phyloP scores from a whole-genome alignment of 2,329 filamentous ascomycete species.

The Colletotrichum sp. region DNA sequence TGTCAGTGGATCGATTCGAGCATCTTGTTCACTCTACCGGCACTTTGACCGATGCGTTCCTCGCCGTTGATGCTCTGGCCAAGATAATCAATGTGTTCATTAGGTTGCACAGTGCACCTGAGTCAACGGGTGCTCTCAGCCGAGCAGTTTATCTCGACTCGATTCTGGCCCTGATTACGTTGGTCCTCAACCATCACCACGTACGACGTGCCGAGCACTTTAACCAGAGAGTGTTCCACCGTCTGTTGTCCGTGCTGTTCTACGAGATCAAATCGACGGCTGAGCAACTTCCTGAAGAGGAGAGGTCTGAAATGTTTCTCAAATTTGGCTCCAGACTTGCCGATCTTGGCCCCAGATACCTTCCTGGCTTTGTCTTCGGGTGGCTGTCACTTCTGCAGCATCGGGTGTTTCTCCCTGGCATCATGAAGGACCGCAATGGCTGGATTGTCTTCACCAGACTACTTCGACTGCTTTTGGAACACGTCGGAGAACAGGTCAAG shows the following conservation, averaged over 20 bases:
- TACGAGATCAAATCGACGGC: conserved; percentile 71
- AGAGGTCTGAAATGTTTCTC: conserved; percentile 73
- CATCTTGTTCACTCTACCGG: conserved; percentile 67
- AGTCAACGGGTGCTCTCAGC: conserved; percentile 61
- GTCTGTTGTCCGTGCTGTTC: conserved; percentile 82
- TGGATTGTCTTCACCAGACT: conserved; percentile 79
- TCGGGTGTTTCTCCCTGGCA: conserved; percentile 79
- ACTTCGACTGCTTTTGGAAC: conserved; percentile 72
- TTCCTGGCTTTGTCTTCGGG: conserved; percentile 82
- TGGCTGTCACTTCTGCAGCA: conserved; percentile 88
- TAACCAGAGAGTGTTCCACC: conserved; percentile 89
- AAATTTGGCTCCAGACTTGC: conserved; percentile 74
- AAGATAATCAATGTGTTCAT: conserved; percentile 81
- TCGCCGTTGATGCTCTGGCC: conserved; percentile 78
- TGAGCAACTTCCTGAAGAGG: conserved; percentile 62
- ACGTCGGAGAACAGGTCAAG: conserved; percentile 82
- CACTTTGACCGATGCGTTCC: conserved; percentile 60
- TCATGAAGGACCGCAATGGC: conserved; percentile 73
- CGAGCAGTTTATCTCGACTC: conserved; percentile 79
- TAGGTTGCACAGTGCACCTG: conserved; percentile 69
- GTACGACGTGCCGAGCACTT: conserved; percentile 80
- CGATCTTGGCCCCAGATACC: conserved; percentile 75
- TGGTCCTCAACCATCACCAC: conserved; percentile 87
- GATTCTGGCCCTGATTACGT: conserved; percentile 75
- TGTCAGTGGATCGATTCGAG: conserved; percentile 80